These are phyloP conservation scores for Cercospora sp. DNA, from an alignment of 2,329 filamentous ascomycete species.

Conservation along the genomic window DNA sequence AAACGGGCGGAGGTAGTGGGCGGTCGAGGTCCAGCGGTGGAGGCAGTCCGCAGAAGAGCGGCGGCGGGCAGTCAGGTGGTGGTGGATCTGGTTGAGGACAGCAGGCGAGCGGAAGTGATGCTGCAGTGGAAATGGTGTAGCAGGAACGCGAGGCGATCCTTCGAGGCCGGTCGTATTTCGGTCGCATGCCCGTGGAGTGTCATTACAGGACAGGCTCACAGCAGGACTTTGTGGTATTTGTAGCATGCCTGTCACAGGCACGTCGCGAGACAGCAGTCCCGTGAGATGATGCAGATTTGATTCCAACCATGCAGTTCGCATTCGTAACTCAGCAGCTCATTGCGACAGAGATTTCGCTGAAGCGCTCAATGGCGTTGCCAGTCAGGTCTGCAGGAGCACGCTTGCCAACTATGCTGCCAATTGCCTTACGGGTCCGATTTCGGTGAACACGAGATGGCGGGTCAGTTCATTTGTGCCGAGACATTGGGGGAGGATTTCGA, in stretches of 20 bases:
- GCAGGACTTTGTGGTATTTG: not conserved
- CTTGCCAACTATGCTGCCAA: not conserved
- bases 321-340: not conserved
- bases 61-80: conserved; percentile 36
- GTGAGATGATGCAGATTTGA: not conserved
- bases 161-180: not conserved
- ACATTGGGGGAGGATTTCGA: not conserved
- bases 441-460: not conserved
- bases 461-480: not conserved
- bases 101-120: not conserved
- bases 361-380: not conserved
- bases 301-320: not conserved
- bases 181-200: not conserved
- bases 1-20: conserved; percentile 36
- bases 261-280: not conserved
- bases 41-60: conserved; percentile 39
- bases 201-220: not conserved
- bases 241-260: not conserved
- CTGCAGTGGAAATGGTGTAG: not conserved
- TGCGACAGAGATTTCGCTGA: not conserved
- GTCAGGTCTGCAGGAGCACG: not conserved
- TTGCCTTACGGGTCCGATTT: not conserved
- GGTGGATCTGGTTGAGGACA: conserved; percentile 3
- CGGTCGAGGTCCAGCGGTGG: conserved; percentile 31
- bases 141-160: not conserved